Evolutionary conservation across 2,329 filamentous ascomycete genomes (phyloP), one percentile per base, ranked within the genome.

Genomic region (Teratosphaeriaceae sp.): DNA sequence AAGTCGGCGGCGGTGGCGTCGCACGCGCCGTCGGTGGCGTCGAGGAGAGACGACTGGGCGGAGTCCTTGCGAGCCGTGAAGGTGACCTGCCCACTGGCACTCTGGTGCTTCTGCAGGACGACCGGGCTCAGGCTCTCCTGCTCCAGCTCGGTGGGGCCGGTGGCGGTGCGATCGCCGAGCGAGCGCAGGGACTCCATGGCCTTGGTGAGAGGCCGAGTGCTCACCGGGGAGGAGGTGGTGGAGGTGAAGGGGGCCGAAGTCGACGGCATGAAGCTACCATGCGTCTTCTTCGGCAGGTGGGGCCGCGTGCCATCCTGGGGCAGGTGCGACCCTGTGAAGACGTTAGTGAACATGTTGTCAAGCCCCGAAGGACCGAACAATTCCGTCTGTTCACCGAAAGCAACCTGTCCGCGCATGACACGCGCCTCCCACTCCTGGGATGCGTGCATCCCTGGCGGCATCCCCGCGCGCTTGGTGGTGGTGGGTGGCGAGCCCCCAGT

Each of bases 91-190:
- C 82, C 80, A 38, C 81, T 76, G 29, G 76, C 69, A 16, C 76
- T 80, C 50, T 82, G 82, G 46, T 84, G 82, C 46, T 79, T 82
- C 0, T 82, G 78, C 38, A 95, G 76, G 38, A 84, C 77, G 38
- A 96, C 90, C 0, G 88, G 88, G 55, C 88, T 95, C 59, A 96
- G 87, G 45, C 84, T 82, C 65, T 95, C 88, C 59, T 94, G 85
- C 42, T 80, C 79, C 38, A 84, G 74, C 54, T 88, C 85, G 54
- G 88, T 90, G 54, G 85, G 79, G 12, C 82, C 85, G 64, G 87
- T 94, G 22, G 75, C 70, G 43, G 78, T 83, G 50, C 57, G 51
- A 40, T 57, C 52, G 29, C 50, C 53, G 19, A 46, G n/a, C n/a
- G n/a, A n/a, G n/a, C n/a, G n/a, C n/a, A 39, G 24, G 50, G 44